Conservation (phyloP, 495 filamentous ascomycete genomes). For the Aspergillus sclerotioniger region DNA sequence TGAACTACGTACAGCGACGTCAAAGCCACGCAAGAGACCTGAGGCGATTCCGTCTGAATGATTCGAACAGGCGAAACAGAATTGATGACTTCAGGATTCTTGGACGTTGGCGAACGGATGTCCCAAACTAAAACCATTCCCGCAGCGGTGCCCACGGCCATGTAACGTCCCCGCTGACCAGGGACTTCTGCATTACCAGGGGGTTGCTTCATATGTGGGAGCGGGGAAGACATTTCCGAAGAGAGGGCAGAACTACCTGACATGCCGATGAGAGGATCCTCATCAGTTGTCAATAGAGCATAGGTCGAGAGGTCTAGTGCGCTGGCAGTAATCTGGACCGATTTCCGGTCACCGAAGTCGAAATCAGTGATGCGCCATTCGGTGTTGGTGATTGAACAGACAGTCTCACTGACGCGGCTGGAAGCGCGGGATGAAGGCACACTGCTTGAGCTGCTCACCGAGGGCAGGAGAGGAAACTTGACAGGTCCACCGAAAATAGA, state of each 20-base stretch:
- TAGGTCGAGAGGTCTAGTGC: constrained; percentile 75
- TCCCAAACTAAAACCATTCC: constrained; percentile 85
- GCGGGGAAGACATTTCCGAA: constrained; percentile 58
- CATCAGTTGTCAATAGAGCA: constrained; percentile 64
- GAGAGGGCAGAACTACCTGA: constrained; percentile 54
- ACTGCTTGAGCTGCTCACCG: constrained; percentile 14
- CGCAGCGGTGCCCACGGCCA: constrained; percentile 78
- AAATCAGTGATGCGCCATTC: constrained; percentile 64
- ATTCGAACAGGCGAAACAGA: constrained; percentile 65
- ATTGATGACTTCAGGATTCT: constrained; percentile 48
- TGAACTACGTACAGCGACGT: constrained; percentile 87
- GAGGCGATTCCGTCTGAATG: constrained; percentile 89
- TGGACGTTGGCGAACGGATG: constrained; percentile 61
- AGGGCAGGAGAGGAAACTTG: constrained; percentile 9
- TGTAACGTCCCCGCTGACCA: constrained; percentile 76
- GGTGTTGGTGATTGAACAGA: constrained; percentile 24
- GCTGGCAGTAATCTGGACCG: constrained; percentile 62
- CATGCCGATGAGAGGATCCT: constrained; percentile 68
- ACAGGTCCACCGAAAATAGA: constrained; percentile 40
- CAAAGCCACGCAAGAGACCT: constrained; percentile 80
- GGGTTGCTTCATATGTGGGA: constrained; percentile 46
- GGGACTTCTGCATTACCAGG: constrained; percentile 58
- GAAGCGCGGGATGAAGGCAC: constrained; percentile 34
- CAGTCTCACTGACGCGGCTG: constrained; percentile 12
- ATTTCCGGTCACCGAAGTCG: constrained; percentile 49